phyloP scores from a whole-genome alignment of 1,284 basidiomycete species.

The Ganoderma meredithae region DNA sequence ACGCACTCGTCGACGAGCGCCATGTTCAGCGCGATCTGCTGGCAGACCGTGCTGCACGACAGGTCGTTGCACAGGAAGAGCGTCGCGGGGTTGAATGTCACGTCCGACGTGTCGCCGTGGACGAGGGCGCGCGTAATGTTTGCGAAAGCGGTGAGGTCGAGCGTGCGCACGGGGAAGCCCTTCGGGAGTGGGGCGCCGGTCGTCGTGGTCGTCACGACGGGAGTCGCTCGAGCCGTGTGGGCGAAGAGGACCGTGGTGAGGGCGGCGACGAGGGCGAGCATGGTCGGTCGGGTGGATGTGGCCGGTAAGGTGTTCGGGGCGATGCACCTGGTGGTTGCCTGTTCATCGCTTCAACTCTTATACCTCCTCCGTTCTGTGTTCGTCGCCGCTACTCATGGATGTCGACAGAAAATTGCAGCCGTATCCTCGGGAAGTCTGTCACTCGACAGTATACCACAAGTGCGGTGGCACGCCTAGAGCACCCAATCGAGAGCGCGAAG shows the following conservation, averaged over 20 bases:
- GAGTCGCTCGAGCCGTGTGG: not conserved
- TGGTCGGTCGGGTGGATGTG: not conserved
- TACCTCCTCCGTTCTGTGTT: not conserved
- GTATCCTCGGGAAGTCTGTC: not conserved
- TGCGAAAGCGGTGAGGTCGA: not conserved
- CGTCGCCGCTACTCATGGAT: not conserved
- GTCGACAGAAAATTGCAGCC: not conserved
- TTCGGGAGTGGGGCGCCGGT: not conserved
- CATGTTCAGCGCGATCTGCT: not conserved
- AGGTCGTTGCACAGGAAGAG: constrained; percentile 4
- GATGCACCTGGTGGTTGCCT: not conserved
- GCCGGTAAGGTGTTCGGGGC: not conserved
- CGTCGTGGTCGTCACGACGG: not conserved
- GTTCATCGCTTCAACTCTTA: not conserved
- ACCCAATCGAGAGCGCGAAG: not conserved
- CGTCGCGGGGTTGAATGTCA: constrained; percentile 15
- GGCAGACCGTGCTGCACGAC: not conserved
- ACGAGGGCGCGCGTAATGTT: not conserved
- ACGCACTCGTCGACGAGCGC: constrained; percentile 13
- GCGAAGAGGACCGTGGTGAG: not conserved
- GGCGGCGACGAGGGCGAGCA: not conserved
- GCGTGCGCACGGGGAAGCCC: not conserved
- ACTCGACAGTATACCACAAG: not conserved
- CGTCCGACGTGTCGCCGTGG: constrained; percentile 1
- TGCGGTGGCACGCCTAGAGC: not conserved